phyloP scores from a whole-genome alignment of 441 rosid genomes.

The Erysimum cheiri region DNA sequence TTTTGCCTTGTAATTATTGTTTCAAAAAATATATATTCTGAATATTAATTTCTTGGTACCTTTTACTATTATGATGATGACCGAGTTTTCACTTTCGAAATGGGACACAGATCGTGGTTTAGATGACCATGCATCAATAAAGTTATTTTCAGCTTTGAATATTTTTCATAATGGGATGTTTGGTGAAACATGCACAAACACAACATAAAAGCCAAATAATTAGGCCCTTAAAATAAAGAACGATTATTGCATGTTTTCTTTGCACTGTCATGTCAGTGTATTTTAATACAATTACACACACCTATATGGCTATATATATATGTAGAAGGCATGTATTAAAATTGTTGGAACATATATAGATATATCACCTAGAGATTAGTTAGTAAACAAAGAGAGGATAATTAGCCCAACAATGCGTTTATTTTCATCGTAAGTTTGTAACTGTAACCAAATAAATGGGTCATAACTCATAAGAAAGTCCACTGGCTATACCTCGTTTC shows the following conservation, averaged over 20 bases:
- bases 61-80: conserved; percentile 39
- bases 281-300: conserved; percentile 17
- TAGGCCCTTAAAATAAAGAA: conserved; percentile 30
- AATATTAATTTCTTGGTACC: background rate
- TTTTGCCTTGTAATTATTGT: background rate
- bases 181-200: conserved; percentile 46
- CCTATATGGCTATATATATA: background rate
- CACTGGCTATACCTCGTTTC: background rate
- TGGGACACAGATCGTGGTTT: conserved; percentile 41
- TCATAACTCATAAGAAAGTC: background rate
- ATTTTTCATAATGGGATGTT: conserved; percentile 43
- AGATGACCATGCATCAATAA: conserved; percentile 37
- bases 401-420: conserved; percentile 20
- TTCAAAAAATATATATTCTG: conserved; percentile 1
- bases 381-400: background rate
- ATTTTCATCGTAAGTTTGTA: background rate
- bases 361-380: background rate
- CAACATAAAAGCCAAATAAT: conserved; percentile 30
- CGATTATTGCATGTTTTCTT: conserved; percentile 38
- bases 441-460: conserved; percentile 6
- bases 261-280: conserved; percentile 35
- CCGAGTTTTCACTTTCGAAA: conserved; percentile 39
- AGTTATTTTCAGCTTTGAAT: conserved; percentile 38
- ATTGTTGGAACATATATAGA: no score
- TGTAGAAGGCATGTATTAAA: background rate